A percentile compares a stretch with the other conserved stretches of the same genome.
Conservation (phyloP, 495 filamentous ascomycete species). For the Pyrenula aspistea region DNA sequence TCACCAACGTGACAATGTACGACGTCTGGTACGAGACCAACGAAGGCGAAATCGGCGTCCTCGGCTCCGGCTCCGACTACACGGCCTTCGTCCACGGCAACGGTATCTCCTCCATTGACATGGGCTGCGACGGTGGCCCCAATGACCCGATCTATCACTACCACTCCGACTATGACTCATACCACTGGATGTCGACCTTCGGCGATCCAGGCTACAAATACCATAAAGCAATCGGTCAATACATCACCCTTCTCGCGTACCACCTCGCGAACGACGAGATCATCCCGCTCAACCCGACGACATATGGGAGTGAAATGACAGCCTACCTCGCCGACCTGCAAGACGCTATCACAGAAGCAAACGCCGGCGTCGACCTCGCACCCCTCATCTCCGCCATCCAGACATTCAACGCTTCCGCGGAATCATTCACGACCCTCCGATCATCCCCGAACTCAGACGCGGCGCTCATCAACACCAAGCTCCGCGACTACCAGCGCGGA, state of each 20-base stretch:
- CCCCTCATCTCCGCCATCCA: conserved; percentile 1
- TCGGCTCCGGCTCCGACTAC: conserved; percentile 38
- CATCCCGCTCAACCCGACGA: conserved; percentile 19
- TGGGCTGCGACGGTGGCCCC: conserved; percentile 20
- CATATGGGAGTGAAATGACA: conserved; percentile 11
- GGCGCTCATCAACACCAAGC: conserved; percentile 12
- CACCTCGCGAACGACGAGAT: conserved; percentile 17
- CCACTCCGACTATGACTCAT: conserved; percentile 42
- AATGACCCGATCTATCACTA: conserved; percentile 37
- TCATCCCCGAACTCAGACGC: conserved; percentile 2
- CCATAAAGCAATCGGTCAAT: conserved; percentile 19
- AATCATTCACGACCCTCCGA: conserved; percentile 5
- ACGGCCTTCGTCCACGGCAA: conserved; percentile 38
- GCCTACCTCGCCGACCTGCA: conserved; percentile 10
- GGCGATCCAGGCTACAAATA: conserved; percentile 34
- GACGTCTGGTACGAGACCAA: conserved; percentile 19
- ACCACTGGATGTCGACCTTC: conserved; percentile 38
- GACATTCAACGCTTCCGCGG: conserved; percentile 4
- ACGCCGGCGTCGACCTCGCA: background rate
- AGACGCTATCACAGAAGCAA: background rate
- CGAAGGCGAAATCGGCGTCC: conserved; percentile 27
- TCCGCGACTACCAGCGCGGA: conserved; percentile 15
- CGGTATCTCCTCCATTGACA: conserved; percentile 36
- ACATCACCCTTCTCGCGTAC: conserved; percentile 20
- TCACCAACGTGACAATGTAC: conserved; percentile 23